A percentile compares a stretch with the other conserved stretches of the same genome.
phyloP scores from a whole-genome alignment of 1,284 basidiomycete species.

The Ceratobasidium sp. region DNA sequence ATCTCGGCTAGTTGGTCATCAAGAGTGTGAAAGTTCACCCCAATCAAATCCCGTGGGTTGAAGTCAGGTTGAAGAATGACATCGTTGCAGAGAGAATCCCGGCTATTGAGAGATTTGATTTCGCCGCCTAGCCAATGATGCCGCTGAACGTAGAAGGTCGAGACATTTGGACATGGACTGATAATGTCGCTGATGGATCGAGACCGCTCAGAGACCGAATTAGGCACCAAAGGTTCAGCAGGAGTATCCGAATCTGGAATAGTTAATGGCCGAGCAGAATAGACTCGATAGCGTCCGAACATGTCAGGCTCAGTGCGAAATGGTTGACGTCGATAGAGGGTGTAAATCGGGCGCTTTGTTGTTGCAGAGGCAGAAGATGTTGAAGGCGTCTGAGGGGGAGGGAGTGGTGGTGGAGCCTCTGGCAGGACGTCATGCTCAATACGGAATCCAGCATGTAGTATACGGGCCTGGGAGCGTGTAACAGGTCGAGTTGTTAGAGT shows the following conservation, averaged over 20 bases:
- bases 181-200: background rate
- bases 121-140: slow-evolving; percentile 25
- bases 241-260: slow-evolving; percentile 19
- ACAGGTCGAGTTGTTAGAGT: background rate
- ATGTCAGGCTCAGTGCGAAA: slow-evolving; percentile 20
- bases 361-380: too few species aligned
- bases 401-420: too few species aligned
- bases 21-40: slow-evolving; percentile 8
- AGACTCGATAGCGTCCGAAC: slow-evolving; percentile 26
- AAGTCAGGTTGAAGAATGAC: slow-evolving; percentile 23
- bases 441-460: too few species aligned
- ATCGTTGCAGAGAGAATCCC: slow-evolving; percentile 26
- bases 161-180: slow-evolving; percentile 25
- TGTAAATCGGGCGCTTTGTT: too few species aligned
- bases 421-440: too few species aligned
- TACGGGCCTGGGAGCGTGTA: slow-evolving; percentile 14
- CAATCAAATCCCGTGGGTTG: background rate
- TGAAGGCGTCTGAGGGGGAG: too few species aligned
- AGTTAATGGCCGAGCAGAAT: background rate
- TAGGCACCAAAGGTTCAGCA: background rate
- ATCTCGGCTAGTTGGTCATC: slow-evolving; percentile 15
- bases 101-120: slow-evolving; percentile 15
- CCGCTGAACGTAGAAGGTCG: slow-evolving; percentile 8
- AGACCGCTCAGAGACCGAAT: background rate
- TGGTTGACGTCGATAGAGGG: too few species aligned